Evolutionary conservation across 306 rosid genomes (phyloP).

Genomic region (Dicorynia guianensis): DNA sequence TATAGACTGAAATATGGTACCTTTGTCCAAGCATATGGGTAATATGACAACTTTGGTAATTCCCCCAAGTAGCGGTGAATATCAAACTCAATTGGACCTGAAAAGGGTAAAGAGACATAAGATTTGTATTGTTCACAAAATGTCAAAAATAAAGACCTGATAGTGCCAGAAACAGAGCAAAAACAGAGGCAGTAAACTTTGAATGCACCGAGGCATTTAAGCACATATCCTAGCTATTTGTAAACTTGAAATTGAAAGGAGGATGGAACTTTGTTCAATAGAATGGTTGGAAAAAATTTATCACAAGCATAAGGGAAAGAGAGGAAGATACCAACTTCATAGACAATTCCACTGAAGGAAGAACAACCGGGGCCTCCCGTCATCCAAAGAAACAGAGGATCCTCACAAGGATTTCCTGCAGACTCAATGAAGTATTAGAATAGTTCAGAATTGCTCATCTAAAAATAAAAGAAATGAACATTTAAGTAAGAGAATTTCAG

Average conservation of each 20-base stretch:
- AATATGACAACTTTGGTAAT: slow-evolving; percentile 11
- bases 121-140: too few relatives aligned
- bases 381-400: slow-evolving; percentile 42
- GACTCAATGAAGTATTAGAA: slow-evolving; percentile 40
- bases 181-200: too few relatives aligned
- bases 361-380: slow-evolving; percentile 42
- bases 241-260: too few relatives aligned
- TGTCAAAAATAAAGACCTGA: too few relatives aligned
- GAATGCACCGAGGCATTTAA: too few relatives aligned
- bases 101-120: too few relatives aligned
- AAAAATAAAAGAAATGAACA: background rate
- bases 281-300: too few relatives aligned
- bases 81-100: slow-evolving; percentile 33
- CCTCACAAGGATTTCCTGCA: slow-evolving; percentile 32
- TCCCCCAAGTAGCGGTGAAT: slow-evolving; percentile 29
- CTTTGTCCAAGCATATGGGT: slow-evolving; percentile 42
- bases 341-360: slow-evolving; percentile 10
- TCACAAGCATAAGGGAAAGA: too few relatives aligned
- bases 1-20: background rate
- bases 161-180: too few relatives aligned
- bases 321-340: slow-evolving; percentile 29
- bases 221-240: too few relatives aligned
- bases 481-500: background rate
- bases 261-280: too few relatives aligned
- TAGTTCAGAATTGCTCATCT: slow-evolving; percentile 34